Conservation (phyloP, 1,284 basidiomycete genomes). For the Ceraceosorus bombacis region DNA sequence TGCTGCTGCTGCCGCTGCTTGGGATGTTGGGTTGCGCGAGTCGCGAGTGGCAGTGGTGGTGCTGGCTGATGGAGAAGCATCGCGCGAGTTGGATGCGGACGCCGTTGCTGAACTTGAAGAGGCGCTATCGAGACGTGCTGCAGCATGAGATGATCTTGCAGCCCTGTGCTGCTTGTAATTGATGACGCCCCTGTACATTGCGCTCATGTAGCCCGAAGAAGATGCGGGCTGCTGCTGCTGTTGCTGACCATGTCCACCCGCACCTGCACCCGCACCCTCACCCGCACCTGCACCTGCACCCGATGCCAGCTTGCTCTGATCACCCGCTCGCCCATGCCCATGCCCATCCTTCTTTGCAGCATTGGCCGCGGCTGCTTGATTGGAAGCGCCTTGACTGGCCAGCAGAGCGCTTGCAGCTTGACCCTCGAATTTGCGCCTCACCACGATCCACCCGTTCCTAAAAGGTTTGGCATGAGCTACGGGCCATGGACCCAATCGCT, state of each 20-base stretch:
- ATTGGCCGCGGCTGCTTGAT: not conserved
- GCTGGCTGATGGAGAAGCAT: not conserved
- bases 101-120: not conserved
- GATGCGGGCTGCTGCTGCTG: not conserved
- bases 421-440: slow-evolving; percentile 27
- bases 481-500: not conserved
- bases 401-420: slow-evolving; percentile 7
- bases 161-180: slow-evolving; percentile 26
- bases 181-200: slow-evolving; percentile 39
- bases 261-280: not conserved
- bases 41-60: slow-evolving; percentile 8
- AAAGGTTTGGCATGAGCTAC: slow-evolving; percentile 17
- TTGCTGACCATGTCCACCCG: too few species aligned
- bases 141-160: not conserved
- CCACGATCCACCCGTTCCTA: slow-evolving; percentile 31
- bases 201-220: slow-evolving; percentile 29
- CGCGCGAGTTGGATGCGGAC: not conserved
- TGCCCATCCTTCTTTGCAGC: not conserved
- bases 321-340: too few species aligned
- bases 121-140: slow-evolving; percentile 1
- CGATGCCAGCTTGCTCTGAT: too few species aligned
- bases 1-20: slow-evolving; percentile 1
- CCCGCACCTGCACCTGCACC: not conserved
- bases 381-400: not conserved
- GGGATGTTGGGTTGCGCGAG: slow-evolving; percentile 5